These are phyloP conservation scores for Sclerotinia subarctica DNA, from an alignment of 2,329 filamentous ascomycete species.

Conservation along the genomic window DNA sequence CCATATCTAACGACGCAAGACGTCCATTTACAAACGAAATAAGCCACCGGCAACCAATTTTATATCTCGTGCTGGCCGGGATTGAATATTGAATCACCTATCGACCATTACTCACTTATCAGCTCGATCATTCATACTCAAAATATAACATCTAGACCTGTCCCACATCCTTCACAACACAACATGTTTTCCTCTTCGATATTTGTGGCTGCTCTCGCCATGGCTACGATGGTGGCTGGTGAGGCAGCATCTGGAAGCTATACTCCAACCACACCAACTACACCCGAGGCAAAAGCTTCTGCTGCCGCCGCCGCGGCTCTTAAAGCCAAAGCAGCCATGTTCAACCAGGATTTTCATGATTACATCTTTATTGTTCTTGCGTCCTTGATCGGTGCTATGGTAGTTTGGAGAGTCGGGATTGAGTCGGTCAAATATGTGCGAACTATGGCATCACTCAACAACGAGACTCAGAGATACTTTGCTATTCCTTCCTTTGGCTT, in stretches of 20 bases:
- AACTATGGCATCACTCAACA: slow-evolving; percentile 70
- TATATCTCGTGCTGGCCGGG: slow-evolving; percentile 4
- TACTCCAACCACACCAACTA: slow-evolving; percentile 17
- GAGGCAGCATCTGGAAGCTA: slow-evolving; percentile 18
- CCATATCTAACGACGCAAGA: slow-evolving; percentile 16
- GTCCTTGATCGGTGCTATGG: slow-evolving; percentile 58
- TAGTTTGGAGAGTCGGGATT: slow-evolving; percentile 63
- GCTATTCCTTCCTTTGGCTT: slow-evolving; percentile 51
- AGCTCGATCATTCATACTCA: neutral
- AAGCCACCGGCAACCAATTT: neutral
- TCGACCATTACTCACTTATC: neutral
- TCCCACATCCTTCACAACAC: slow-evolving; percentile 1
- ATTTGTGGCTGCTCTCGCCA: slow-evolving; percentile 27
- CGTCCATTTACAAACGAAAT: slow-evolving; percentile 1
- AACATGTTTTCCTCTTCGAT: slow-evolving; percentile 30
- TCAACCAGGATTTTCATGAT: slow-evolving; percentile 54
- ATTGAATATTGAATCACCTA: neutral
- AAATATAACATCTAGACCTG: neutral
- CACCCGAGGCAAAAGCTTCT: slow-evolving; percentile 18
- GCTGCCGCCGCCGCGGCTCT: slow-evolving; percentile 24
- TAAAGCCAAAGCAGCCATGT: slow-evolving; percentile 28
- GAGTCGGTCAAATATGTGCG: slow-evolving; percentile 66
- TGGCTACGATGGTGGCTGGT: slow-evolving; percentile 28
- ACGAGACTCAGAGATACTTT: slow-evolving; percentile 79
- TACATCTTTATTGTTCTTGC: slow-evolving; percentile 64